phyloP scores from a whole-genome alignment of 1,139 yeast genomes.

The Saccharomyces uvarum region DNA sequence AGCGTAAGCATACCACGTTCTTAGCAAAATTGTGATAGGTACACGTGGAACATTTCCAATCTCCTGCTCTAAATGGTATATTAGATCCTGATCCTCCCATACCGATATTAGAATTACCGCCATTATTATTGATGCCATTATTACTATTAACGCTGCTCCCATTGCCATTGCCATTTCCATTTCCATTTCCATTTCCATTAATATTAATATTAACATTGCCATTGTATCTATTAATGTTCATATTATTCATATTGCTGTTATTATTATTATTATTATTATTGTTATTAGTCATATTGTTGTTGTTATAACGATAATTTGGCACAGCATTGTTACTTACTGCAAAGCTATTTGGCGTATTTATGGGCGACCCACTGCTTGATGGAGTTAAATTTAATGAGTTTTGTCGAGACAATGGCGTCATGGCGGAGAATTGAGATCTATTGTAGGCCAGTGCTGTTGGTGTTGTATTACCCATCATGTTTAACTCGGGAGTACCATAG shows the following conservation, averaged over 20 bases:
- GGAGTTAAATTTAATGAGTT: not conserved
- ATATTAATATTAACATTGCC: conserved; percentile 6
- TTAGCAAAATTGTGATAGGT: conserved; percentile 91
- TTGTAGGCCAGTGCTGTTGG: not conserved
- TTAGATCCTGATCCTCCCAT: conserved; percentile 31
- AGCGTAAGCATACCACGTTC: conserved; percentile 75
- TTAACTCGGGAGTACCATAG: not conserved
- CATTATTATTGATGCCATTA: conserved; percentile 9
- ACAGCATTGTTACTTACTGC: not conserved
- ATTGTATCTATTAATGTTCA: too few species aligned
- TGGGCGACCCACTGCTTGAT: not conserved
- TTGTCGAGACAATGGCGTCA: not conserved
- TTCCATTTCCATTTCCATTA: conserved; percentile 5
- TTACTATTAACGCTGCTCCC: conserved; percentile 9
- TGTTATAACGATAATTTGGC: conserved; percentile 2
- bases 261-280: conserved; percentile 4
- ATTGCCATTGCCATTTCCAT: conserved; percentile 3
- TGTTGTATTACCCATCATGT: not conserved
- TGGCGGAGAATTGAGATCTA: not conserved
- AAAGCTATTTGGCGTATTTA: not conserved
- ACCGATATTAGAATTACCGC: conserved; percentile 8
- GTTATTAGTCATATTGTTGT: conserved; percentile 5
- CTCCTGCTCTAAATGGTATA: conserved; percentile 94
- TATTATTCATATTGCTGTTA: not conserved
- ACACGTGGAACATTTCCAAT: conserved; percentile 86